These are phyloP conservation scores for Pelargonium myrrhifolium DNA, from an alignment of 441 rosid genomes.

Conservation along the genomic window DNA sequence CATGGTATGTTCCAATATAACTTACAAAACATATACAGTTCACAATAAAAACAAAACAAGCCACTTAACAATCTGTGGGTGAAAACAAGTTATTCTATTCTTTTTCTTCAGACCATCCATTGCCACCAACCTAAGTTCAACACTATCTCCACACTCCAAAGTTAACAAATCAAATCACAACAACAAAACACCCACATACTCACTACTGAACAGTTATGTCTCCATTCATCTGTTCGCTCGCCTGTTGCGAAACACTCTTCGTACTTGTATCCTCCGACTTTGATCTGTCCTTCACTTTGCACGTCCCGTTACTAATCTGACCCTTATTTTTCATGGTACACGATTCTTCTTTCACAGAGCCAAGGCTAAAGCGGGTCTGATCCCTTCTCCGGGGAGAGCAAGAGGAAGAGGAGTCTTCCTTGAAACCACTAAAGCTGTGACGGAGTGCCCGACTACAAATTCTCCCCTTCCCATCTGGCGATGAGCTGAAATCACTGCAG, in stretches of 20 bases:
- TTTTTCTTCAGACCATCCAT: slow-evolving; percentile 21
- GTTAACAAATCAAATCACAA: slow-evolving; percentile 21
- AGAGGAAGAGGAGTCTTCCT: slow-evolving; percentile 23
- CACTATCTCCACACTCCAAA: slow-evolving; percentile 18
- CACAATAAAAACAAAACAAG: slow-evolving; percentile 27
- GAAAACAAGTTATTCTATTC: slow-evolving; percentile 28
- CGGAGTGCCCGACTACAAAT: slow-evolving; percentile 42
- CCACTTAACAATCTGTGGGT: slow-evolving; percentile 17
- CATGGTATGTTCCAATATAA: slow-evolving; percentile 27
- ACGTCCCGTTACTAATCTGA: slow-evolving; percentile 33
- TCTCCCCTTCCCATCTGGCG: slow-evolving; percentile 42
- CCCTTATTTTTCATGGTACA: slow-evolving; percentile 2
- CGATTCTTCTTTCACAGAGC: background rate
- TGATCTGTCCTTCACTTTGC: slow-evolving; percentile 32
- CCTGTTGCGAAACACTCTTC: slow-evolving; percentile 24
- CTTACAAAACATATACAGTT: slow-evolving; percentile 47
- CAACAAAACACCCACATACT: slow-evolving; percentile 15
- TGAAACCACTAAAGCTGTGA: slow-evolving; percentile 52
- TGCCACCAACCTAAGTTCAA: slow-evolving; percentile 18
- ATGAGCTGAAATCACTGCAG: slow-evolving; percentile 48
- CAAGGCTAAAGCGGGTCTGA: slow-evolving; percentile 14
- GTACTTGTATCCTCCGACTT: slow-evolving; percentile 32
- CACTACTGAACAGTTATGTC: slow-evolving; percentile 33
- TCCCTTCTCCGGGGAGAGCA: slow-evolving; percentile 32
- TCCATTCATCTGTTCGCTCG: slow-evolving; percentile 21